phyloP scores from a whole-genome alignment of 208 protist species.

The Hexamita inflata region DNA sequence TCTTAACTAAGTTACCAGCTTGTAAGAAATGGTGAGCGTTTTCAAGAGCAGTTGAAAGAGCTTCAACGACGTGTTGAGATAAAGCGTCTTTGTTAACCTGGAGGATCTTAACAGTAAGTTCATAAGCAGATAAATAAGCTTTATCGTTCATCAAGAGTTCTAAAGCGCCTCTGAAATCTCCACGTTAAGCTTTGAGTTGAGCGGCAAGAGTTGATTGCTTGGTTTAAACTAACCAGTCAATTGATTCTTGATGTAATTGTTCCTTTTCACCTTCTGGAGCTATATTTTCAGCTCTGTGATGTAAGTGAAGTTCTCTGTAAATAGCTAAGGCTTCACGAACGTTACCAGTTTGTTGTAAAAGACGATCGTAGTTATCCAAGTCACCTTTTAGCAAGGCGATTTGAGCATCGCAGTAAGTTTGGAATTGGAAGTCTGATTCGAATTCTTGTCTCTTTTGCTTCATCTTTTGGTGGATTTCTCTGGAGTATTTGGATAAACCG shows the following conservation, averaged over 20 bases:
- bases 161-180: conserved; percentile 17
- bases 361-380: not conserved
- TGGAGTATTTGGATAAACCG: not conserved
- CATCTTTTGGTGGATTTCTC: not conserved
- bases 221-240: conserved; percentile 9
- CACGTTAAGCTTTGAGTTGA: not conserved
- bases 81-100: too few species aligned
- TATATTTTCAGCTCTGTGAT: conserved; percentile 11
- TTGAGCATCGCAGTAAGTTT: conserved; percentile 11
- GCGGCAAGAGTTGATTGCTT: not conserved
- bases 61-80: not conserved
- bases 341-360: not conserved
- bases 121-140: conserved; percentile 23
- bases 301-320: conserved; percentile 4
- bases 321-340: not conserved
- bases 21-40: conserved; percentile 12
- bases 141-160: conserved; percentile 25
- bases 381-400: not conserved
- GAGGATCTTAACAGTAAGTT: not conserved
- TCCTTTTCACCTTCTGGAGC: too few species aligned
- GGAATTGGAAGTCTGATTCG: not conserved
- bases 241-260: not conserved
- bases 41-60: not conserved
- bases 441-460: not conserved
- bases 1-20: not conserved